phyloP scores from a whole-genome alignment of 129 eudicot species.

The Escallonia herrerae region DNA sequence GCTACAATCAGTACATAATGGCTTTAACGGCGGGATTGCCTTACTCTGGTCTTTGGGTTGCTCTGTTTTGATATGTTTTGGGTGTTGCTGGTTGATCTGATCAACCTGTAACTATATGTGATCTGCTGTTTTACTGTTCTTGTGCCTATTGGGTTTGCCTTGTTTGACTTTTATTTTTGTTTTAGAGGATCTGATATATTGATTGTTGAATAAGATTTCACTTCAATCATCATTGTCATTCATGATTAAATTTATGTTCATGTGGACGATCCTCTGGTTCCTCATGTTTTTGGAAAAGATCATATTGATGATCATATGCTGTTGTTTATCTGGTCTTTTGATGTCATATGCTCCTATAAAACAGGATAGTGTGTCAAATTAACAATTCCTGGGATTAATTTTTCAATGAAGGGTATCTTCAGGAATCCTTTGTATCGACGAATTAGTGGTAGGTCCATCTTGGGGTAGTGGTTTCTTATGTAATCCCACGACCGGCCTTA shows the following conservation, averaged over 20 bases:
- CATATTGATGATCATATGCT: too few relatives aligned
- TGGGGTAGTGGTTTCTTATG: too few relatives aligned
- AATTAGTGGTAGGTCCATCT: too few relatives aligned
- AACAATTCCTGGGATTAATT: too few relatives aligned
- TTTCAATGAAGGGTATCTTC: too few relatives aligned
- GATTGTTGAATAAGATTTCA: not conserved
- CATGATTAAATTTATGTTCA: not conserved
- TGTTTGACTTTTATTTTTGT: not conserved
- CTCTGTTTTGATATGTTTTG: conserved; percentile 3
- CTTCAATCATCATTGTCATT: not conserved
- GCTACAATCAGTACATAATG: too few relatives aligned
- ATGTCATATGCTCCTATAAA: too few relatives aligned
- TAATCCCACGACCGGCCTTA: too few relatives aligned
- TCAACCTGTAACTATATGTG: not conserved
- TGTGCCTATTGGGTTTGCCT: not conserved
- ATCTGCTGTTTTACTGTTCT: not conserved
- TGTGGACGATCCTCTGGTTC: not conserved
- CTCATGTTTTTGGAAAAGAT: not conserved
- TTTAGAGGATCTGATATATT: not conserved
- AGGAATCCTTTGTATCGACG: too few relatives aligned
- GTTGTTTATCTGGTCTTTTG: too few relatives aligned
- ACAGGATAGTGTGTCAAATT: too few relatives aligned
- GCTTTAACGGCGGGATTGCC: too few relatives aligned
- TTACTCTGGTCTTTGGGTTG: not conserved
- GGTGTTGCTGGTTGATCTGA: not conserved